phyloP scores from a whole-genome alignment of 768 basidiomycete species.

The Lyophyllum atratum region DNA sequence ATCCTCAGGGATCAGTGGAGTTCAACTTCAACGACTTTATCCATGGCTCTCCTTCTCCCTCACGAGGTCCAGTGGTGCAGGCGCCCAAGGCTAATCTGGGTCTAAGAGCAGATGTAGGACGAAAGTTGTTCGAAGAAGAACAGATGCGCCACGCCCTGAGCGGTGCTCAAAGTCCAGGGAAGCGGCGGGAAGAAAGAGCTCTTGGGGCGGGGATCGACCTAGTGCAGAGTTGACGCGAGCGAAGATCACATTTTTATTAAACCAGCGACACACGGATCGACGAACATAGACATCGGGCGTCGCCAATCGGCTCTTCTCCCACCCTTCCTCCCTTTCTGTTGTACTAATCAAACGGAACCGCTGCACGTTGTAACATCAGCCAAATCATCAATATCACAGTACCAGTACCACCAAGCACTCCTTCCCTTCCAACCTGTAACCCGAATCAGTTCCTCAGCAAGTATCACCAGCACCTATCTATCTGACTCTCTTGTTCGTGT shows the following conservation, averaged over 20 bases:
- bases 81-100: constrained; percentile 46
- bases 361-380: constrained; percentile 44
- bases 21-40: constrained; percentile 76
- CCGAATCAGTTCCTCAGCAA: constrained; percentile 16
- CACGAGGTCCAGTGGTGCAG: constrained; percentile 31
- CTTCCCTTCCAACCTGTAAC: constrained; percentile 17
- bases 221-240: constrained; percentile 36
- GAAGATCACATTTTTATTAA: not conserved
- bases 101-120: constrained; percentile 62
- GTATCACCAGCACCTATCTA: constrained; percentile 18
- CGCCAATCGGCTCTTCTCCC: constrained; percentile 11
- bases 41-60: constrained; percentile 70
- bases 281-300: constrained; percentile 22
- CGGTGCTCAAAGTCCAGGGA: constrained; percentile 26
- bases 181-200: constrained; percentile 29
- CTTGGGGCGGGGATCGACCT: constrained; percentile 48
- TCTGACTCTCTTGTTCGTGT: constrained; percentile 12
- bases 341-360: constrained; percentile 42
- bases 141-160: constrained; percentile 46
- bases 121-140: constrained; percentile 73
- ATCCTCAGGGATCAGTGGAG: constrained; percentile 34
- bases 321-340: constrained; percentile 30
- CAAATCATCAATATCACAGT: constrained; percentile 23
- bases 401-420: constrained; percentile 18
- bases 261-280: constrained; percentile 12